Conservation (phyloP, 1,284 basidiomycete species). For the Ustilago xerochloae region DNA sequence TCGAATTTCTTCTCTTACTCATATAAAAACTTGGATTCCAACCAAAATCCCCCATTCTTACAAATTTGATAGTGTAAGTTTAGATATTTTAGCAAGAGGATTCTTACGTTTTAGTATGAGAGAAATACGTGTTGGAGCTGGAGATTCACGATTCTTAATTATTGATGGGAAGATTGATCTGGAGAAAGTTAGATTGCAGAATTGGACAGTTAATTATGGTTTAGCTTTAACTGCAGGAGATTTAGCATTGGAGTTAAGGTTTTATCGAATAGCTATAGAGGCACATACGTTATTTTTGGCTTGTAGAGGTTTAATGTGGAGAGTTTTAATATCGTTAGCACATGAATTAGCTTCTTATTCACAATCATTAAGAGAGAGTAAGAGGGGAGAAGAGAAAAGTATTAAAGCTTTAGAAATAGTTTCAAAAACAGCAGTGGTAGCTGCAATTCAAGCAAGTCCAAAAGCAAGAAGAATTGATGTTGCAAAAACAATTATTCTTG, state of each 20-base stretch:
- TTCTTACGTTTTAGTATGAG: constrained; percentile 28
- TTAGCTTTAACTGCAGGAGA: constrained; percentile 32
- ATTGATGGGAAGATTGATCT: too few relatives aligned
- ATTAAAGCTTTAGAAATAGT: constrained; percentile 11
- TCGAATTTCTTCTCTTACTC: not conserved
- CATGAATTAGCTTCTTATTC: constrained; percentile 22
- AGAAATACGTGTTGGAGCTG: constrained; percentile 38
- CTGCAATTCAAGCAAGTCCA: constrained; percentile 23
- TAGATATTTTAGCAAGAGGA: constrained; percentile 3
- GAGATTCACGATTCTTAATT: constrained; percentile 23
- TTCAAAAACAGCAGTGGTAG: constrained; percentile 19
- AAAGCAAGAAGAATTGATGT: constrained; percentile 13
- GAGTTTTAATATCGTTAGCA: constrained; percentile 27
- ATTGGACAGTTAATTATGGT: constrained; percentile 42
- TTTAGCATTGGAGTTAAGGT: constrained; percentile 24
- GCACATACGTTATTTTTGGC: constrained; percentile 38
- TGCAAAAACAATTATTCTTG: constrained; percentile 5
- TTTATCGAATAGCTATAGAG: constrained; percentile 32
- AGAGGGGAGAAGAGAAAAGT: not conserved
- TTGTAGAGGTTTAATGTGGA: constrained; percentile 34
- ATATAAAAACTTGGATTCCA: constrained; percentile 13
- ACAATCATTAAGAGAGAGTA: not conserved
- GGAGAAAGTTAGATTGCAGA: constrained; percentile 27
- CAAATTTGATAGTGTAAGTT: not conserved
- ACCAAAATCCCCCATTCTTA: not conserved